phyloP scores from a whole-genome alignment of 208 protist species.

The Crithidia mellificae region DNA sequence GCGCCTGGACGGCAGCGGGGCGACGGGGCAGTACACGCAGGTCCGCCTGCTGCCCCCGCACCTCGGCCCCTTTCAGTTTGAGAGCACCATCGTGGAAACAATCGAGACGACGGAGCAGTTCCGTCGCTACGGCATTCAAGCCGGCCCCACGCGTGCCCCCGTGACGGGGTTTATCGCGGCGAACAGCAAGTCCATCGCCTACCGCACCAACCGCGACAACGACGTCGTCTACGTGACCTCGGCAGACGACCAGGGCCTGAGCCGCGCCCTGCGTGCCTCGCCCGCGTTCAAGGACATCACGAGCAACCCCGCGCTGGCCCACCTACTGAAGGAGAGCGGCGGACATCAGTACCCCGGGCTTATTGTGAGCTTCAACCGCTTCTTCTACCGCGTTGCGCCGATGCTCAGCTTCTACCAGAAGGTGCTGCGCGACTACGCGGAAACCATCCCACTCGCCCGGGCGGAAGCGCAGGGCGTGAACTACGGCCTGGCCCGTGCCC shows the following conservation, averaged over 20 bases:
- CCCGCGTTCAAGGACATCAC: slow-evolving; percentile 61
- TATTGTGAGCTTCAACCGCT: slow-evolving; percentile 77
- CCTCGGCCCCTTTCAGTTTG: slow-evolving; percentile 74
- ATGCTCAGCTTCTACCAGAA: slow-evolving; percentile 77
- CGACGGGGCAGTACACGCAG: slow-evolving; percentile 54
- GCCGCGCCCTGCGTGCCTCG: slow-evolving; percentile 39
- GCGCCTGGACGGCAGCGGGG: slow-evolving; percentile 26
- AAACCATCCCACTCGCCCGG: slow-evolving; percentile 34
- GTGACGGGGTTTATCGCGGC: slow-evolving; percentile 67
- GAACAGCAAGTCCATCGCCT: slow-evolving; percentile 63
- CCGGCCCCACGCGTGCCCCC: slow-evolving; percentile 57
- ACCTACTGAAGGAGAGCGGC: slow-evolving; percentile 40
- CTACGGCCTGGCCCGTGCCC: slow-evolving; percentile 40
- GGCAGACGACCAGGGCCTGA: slow-evolving; percentile 57
- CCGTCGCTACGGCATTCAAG: slow-evolving; percentile 67
- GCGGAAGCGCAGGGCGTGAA: slow-evolving; percentile 55
- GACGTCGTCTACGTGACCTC: slow-evolving; percentile 73
- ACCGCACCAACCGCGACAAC: slow-evolving; percentile 55
- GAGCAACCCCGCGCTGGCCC: slow-evolving; percentile 47
- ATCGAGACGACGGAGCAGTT: slow-evolving; percentile 72
- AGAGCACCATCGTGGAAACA: slow-evolving; percentile 71
- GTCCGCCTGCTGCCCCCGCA: slow-evolving; percentile 72
- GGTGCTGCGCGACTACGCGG: slow-evolving; percentile 50
- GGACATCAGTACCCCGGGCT: slow-evolving; percentile 31
- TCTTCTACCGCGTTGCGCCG: slow-evolving; percentile 74